Percentiles rank a stretch among this genome's conserved stretches.
These are phyloP conservation scores for Stylosanthes scabra DNA, from an alignment of 331 rosid genomes.

Conservation along the genomic window DNA sequence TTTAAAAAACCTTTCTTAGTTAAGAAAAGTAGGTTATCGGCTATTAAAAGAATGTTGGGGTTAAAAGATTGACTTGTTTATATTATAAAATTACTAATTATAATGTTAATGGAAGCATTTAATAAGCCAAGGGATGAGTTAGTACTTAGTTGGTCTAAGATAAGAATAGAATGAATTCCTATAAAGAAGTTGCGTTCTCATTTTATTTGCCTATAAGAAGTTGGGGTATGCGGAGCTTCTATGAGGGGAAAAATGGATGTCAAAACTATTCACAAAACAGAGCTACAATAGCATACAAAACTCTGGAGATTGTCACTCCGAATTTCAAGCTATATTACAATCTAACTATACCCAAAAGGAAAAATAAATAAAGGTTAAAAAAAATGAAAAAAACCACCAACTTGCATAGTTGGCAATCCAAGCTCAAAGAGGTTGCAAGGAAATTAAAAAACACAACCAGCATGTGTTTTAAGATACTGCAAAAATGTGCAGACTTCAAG, in stretches of 20 bases:
- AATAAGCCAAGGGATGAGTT: too few relatives aligned
- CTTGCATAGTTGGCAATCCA: slow-evolving; percentile 54
- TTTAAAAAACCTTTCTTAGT: too few relatives aligned
- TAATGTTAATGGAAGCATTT: too few relatives aligned
- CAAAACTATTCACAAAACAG: slow-evolving; percentile 42
- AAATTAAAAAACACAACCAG: slow-evolving; percentile 56
- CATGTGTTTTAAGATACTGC: slow-evolving; percentile 53
- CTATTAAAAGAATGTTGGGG: too few relatives aligned
- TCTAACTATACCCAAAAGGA: slow-evolving; percentile 62
- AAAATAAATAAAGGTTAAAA: slow-evolving; percentile 40
- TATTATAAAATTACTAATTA: too few relatives aligned
- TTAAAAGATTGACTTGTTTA: too few relatives aligned
- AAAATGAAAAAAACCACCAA: slow-evolving; percentile 61
- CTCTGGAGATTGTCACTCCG: slow-evolving; percentile 54
- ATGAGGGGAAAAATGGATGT: slow-evolving; percentile 3
- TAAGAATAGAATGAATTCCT: too few relatives aligned
- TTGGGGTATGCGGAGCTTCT: background rate
- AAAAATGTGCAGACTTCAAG: slow-evolving; percentile 47
- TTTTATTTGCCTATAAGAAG: slow-evolving; percentile 11
- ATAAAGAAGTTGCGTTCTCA: background rate
- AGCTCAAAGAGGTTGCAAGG: slow-evolving; percentile 55
- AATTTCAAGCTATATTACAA: slow-evolving; percentile 74
- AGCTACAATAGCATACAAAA: slow-evolving; percentile 54
- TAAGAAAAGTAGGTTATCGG: too few relatives aligned
- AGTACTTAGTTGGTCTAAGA: too few relatives aligned